Evolutionary conservation across 2,329 filamentous ascomycete genomes (phyloP).

Genomic region (Sclerotinia minor): DNA sequence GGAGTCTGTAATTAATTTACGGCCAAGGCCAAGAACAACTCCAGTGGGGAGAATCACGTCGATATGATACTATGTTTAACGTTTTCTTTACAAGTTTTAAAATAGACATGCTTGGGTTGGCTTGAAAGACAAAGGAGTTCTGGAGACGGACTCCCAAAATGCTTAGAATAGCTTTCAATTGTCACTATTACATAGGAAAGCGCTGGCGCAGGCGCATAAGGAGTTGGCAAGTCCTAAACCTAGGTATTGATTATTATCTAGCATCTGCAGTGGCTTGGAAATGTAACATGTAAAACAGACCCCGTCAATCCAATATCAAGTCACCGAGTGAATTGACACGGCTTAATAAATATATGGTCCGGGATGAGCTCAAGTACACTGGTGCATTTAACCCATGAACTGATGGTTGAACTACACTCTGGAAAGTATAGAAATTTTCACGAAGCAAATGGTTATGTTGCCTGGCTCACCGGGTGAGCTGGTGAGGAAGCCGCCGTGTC

Average conservation of each 20-base stretch:
- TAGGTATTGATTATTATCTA: neutral
- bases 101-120: conserved; percentile 14
- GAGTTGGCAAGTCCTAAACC: conserved; percentile 10
- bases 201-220: conserved; percentile 3
- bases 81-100: conserved; percentile 20
- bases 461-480: neutral
- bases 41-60: conserved; percentile 40
- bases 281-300: neutral
- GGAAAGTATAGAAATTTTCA: too few relatives aligned
- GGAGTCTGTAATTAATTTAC: conserved; percentile 77
- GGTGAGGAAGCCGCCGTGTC: neutral
- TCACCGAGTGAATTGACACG: neutral
- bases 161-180: conserved; percentile 21
- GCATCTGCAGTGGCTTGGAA: neutral
- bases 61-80: conserved; percentile 35
- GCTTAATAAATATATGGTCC: too few relatives aligned
- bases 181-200: conserved; percentile 6
- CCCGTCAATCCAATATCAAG: neutral
- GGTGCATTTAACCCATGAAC: neutral
- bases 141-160: conserved; percentile 10
- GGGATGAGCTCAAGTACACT: too few relatives aligned
- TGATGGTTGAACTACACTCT: neutral
- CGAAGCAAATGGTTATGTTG: neutral
- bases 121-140: conserved; percentile 16
- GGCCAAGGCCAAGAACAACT: conserved; percentile 44